These are phyloP conservation scores for Spirogloea muscicola DNA, from an alignment of 139 green algal genomes.

Conservation along the genomic window DNA sequence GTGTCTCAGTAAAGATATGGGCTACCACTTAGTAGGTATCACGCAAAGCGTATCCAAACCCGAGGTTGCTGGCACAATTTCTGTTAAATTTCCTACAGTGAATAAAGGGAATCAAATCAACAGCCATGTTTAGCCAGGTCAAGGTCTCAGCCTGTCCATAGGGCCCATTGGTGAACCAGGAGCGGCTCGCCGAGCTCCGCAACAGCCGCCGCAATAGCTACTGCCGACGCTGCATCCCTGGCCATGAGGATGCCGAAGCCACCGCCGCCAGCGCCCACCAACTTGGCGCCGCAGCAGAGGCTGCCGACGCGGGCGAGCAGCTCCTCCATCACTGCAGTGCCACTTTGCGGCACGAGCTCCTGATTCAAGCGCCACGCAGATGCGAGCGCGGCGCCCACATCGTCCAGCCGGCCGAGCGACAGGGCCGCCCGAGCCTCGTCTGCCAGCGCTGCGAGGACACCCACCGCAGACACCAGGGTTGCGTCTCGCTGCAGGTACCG, in stretches of 20 bases:
- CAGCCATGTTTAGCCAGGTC: no score
- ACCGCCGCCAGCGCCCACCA: slow-evolving; percentile 39
- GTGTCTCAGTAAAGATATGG: no score
- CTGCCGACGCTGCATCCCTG: slow-evolving; percentile 2
- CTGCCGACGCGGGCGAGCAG: slow-evolving; percentile 9
- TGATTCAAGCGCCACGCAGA: slow-evolving; percentile 39
- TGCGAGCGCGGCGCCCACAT: slow-evolving; percentile 12
- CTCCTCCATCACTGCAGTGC: slow-evolving; percentile 24
- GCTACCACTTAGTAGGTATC: no score
- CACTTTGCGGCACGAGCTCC: slow-evolving; percentile 42
- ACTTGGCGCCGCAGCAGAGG: slow-evolving; percentile 27
- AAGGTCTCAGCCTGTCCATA: no score
- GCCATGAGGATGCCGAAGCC: slow-evolving; percentile 37
- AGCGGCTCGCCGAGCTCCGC: slow-evolving; percentile 20
- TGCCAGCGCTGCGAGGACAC: slow-evolving; percentile 33
- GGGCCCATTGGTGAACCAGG: slow-evolving; percentile 32
- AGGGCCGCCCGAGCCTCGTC: slow-evolving; percentile 5
- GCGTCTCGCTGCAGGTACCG: slow-evolving; percentile 34
- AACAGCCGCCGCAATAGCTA: slow-evolving; percentile 10
- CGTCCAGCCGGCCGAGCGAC: neutral
- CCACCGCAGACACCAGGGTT: slow-evolving; percentile 12
- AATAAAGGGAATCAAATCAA: no score
- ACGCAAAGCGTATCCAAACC: no score
- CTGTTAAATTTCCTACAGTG: no score
- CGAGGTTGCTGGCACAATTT: no score